phyloP scores from a whole-genome alignment of 1,284 basidiomycete genomes.

The Hypsizygus ulmarius region DNA sequence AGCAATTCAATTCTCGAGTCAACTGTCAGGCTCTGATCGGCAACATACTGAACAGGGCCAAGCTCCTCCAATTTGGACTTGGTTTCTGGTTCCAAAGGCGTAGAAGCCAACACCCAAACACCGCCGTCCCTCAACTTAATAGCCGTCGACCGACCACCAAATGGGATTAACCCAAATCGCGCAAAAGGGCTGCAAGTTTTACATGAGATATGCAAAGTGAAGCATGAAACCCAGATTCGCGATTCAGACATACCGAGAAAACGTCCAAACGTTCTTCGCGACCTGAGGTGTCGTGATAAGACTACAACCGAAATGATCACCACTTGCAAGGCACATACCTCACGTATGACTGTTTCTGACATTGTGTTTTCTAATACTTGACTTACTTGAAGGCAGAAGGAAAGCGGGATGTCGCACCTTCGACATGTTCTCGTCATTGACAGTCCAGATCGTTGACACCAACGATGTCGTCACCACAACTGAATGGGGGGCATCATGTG shows the following conservation, averaged over 20 bases:
- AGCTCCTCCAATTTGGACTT: slow-evolving; percentile 69
- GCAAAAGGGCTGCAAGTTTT: slow-evolving; percentile 55
- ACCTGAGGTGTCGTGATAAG: slow-evolving; percentile 40
- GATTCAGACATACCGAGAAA: slow-evolving; percentile 60
- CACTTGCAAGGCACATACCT: slow-evolving; percentile 27
- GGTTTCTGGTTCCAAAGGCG: slow-evolving; percentile 73
- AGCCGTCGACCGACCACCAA: slow-evolving; percentile 84
- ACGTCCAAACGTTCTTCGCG: slow-evolving; percentile 64
- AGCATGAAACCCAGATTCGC: background rate
- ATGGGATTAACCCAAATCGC: slow-evolving; percentile 64
- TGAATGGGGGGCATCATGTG: too few relatives aligned
- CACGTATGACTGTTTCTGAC: slow-evolving; percentile 44
- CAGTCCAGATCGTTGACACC: background rate
- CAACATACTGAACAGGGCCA: slow-evolving; percentile 70
- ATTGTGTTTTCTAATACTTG: slow-evolving; percentile 8
- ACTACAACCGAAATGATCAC: background rate
- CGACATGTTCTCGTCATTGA: background rate
- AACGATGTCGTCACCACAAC: too few relatives aligned
- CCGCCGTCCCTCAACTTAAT: slow-evolving; percentile 69
- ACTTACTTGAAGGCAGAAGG: background rate
- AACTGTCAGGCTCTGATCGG: too few relatives aligned
- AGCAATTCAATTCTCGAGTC: too few relatives aligned
- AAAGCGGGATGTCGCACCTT: background rate
- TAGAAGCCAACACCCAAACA: slow-evolving; percentile 87
- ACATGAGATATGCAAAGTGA: slow-evolving; percentile 4